Evolutionary conservation across 148 eudicot species (phyloP).

Genomic region (Pharnaceum exiguum): DNA sequence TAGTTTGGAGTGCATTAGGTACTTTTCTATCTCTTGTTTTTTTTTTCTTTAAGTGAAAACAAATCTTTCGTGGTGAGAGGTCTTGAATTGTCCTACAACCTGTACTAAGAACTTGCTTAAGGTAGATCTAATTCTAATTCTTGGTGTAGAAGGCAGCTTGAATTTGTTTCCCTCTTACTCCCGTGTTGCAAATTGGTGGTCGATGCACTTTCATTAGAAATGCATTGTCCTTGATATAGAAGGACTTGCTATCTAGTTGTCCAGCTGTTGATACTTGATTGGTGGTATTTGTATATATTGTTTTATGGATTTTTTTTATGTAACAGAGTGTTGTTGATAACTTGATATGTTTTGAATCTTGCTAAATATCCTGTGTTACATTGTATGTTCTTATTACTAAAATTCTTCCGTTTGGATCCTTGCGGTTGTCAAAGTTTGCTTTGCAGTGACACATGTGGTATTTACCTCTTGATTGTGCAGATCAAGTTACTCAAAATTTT

Average conservation of each 20-base stretch:
- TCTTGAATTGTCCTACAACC: not conserved
- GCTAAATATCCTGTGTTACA: too few relatives aligned
- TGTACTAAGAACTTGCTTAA: not conserved
- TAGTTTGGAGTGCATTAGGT: too few relatives aligned
- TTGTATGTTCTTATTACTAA: too few relatives aligned
- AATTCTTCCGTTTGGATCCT: not conserved
- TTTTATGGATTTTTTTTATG: not conserved
- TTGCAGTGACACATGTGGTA: not conserved
- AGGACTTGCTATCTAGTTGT: too few relatives aligned
- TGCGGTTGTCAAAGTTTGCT: not conserved
- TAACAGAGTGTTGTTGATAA: too few relatives aligned
- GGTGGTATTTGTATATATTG: not conserved
- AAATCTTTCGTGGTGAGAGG: too few relatives aligned
- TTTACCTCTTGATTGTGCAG: conserved; percentile 35
- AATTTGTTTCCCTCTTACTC: not conserved
- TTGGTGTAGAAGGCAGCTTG: not conserved
- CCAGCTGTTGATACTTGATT: not conserved
- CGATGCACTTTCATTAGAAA: too few relatives aligned
- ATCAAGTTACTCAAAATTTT: conserved; percentile 91
- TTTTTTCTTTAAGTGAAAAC: too few relatives aligned
- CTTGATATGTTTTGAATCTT: too few relatives aligned
- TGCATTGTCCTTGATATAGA: too few relatives aligned
- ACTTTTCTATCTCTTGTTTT: too few relatives aligned
- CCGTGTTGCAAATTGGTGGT: not conserved
- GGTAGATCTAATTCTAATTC: not conserved